Evolutionary conservation across 2,329 filamentous ascomycete genomes (phyloP).

Genomic region (Phyllosticta citrichinensis): DNA sequence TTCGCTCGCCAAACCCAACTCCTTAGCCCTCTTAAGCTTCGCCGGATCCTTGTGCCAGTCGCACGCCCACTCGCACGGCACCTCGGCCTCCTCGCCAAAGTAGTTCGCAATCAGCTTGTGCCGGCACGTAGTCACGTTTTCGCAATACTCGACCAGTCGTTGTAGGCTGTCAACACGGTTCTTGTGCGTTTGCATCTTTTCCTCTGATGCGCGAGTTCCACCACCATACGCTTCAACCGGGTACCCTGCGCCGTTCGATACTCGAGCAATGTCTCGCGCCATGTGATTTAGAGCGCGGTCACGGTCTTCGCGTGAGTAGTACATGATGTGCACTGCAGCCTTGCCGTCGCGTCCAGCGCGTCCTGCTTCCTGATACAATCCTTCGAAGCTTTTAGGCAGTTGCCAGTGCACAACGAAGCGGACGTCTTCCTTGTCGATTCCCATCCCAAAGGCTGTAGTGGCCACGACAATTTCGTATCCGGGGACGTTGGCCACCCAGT

Average conservation of each 20-base stretch:
- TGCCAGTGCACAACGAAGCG: slow-evolving; percentile 94
- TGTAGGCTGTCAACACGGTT: slow-evolving; percentile 36
- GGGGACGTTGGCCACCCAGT: slow-evolving; percentile 62
- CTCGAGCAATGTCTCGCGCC: slow-evolving; percentile 35
- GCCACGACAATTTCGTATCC: slow-evolving; percentile 90
- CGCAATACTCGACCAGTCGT: slow-evolving; percentile 68
- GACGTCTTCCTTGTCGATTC: slow-evolving; percentile 91
- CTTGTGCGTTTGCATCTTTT: slow-evolving; percentile 18
- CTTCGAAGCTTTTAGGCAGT: slow-evolving; percentile 86
- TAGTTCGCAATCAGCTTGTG: slow-evolving; percentile 42
- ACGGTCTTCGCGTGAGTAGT: slow-evolving; percentile 81
- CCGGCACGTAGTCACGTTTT: slow-evolving; percentile 61
- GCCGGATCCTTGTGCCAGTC: slow-evolving; percentile 39
- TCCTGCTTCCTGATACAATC: slow-evolving; percentile 92
- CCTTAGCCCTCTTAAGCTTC: slow-evolving; percentile 33
- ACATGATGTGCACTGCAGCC: slow-evolving; percentile 76
- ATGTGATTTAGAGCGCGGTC: slow-evolving; percentile 57
- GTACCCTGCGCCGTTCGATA: slow-evolving; percentile 32
- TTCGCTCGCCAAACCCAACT: slow-evolving; percentile 35
- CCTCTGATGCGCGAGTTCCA: slow-evolving; percentile 13
- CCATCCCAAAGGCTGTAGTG: slow-evolving; percentile 95
- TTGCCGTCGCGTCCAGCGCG: slow-evolving; percentile 85
- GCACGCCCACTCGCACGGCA: slow-evolving; percentile 37
- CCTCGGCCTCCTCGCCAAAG: slow-evolving; percentile 20
- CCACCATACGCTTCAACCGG: slow-evolving; percentile 22